phyloP scores from a whole-genome alignment of 495 filamentous ascomycete genomes.

The Penicillium tannophilum region DNA sequence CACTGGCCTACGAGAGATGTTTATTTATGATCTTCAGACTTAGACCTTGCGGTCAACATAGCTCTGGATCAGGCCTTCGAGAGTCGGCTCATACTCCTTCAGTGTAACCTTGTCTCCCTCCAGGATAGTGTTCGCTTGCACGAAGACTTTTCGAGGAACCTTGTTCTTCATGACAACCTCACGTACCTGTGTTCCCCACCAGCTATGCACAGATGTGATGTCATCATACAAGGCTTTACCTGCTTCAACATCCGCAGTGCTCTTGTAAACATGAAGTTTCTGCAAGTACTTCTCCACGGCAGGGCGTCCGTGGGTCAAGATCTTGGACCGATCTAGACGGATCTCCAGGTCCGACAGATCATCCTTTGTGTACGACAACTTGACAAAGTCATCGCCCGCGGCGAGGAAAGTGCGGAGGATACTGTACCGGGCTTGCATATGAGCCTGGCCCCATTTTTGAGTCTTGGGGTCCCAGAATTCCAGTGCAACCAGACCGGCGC shows the following conservation, averaged over 20 bases:
- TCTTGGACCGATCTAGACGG: constrained; percentile 79
- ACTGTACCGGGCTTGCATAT: constrained; percentile 92
- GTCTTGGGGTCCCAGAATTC: constrained; percentile 88
- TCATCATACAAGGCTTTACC: constrained; percentile 77
- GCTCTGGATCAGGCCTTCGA: constrained; percentile 87
- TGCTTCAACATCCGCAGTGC: constrained; percentile 77
- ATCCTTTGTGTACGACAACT: constrained; percentile 69
- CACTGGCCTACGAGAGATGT: not conserved
- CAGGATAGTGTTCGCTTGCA: constrained; percentile 86
- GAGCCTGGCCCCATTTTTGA: constrained; percentile 90
- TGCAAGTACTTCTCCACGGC: constrained; percentile 89
- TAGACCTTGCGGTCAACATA: constrained; percentile 77
- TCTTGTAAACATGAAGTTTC: constrained; percentile 91
- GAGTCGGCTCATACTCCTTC: constrained; percentile 86
- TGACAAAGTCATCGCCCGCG: constrained; percentile 80
- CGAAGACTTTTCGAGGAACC: constrained; percentile 92
- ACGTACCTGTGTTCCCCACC: constrained; percentile 76
- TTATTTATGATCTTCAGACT: constrained; percentile 4
- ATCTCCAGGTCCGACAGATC: constrained; percentile 83
- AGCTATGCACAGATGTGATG: constrained; percentile 80
- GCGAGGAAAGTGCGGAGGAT: constrained; percentile 88
- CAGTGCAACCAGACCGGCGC: constrained; percentile 79
- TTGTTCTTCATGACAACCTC: constrained; percentile 82
- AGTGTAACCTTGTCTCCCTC: constrained; percentile 73
- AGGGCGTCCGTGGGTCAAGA: constrained; percentile 64